These are phyloP conservation scores for Pyrenophora tritici-repentis DNA, from an alignment of 2,329 filamentous ascomycete species.

Conservation along the genomic window DNA sequence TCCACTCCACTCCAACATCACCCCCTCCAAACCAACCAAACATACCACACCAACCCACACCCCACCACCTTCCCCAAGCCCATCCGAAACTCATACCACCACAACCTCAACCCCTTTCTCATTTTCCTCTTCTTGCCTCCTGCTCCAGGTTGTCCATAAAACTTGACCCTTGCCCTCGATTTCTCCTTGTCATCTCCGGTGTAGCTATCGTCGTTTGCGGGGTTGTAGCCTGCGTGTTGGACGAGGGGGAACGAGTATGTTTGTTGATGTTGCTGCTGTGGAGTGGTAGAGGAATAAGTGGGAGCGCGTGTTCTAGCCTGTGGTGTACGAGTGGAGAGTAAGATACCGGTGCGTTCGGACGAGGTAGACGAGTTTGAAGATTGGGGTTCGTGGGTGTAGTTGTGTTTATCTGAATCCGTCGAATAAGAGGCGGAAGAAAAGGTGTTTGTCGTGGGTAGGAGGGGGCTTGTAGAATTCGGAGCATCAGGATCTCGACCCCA, in stretches of 20 bases:
- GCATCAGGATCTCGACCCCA: conserved; percentile 3
- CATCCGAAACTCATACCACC: conserved; percentile 65
- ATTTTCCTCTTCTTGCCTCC: conserved; percentile 40
- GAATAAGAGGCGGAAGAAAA: conserved; percentile 24
- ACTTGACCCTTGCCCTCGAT: conserved; percentile 27
- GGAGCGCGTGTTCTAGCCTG: conserved; percentile 32
- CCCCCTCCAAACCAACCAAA: conserved; percentile 64
- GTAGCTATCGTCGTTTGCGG: conserved; percentile 18
- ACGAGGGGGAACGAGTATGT: conserved; percentile 43
- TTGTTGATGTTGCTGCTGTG: conserved; percentile 47
- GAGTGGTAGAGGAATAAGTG: conserved; percentile 14
- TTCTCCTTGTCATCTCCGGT: conserved; percentile 12
- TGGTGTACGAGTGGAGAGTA: conserved; percentile 35
- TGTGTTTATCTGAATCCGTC: conserved; percentile 28
- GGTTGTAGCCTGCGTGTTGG: conserved; percentile 51
- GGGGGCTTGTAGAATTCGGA: conserved; percentile 15
- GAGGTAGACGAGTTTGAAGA: conserved; percentile 41
- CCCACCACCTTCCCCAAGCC: conserved; percentile 66
- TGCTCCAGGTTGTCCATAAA: conserved; percentile 30
- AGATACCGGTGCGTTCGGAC: conserved; percentile 24
- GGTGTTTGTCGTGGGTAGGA: conserved; percentile 36
- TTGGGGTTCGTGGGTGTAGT: conserved; percentile 15
- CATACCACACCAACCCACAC: conserved; percentile 68
- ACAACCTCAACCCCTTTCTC: conserved; percentile 50
- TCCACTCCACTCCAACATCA: background rate